Percentiles rank a stretch among this genome's conserved stretches.
These are phyloP conservation scores for Paramecium bursaria DNA, from an alignment of 73 alveolate species.

Conservation along the genomic window DNA sequence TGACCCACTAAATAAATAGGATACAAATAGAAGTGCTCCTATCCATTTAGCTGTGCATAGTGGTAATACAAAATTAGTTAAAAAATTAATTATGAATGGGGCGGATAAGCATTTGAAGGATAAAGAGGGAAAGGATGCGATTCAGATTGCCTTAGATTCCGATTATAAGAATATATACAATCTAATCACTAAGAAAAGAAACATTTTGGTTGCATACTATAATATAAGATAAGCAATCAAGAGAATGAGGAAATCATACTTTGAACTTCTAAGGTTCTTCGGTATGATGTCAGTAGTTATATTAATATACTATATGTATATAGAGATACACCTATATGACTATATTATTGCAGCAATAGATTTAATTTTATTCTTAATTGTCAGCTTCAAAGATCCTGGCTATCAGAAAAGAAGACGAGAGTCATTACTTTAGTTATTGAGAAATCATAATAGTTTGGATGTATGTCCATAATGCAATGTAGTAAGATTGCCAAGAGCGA, in stretches of 20 bases:
- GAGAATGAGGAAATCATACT: constrained; percentile 33
- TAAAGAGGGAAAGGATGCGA: constrained; percentile 72
- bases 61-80: constrained; percentile 77
- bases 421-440: constrained; percentile 57
- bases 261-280: constrained; percentile 32
- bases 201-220: constrained; percentile 49
- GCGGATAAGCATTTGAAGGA: constrained; percentile 76
- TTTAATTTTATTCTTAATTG: constrained; percentile 45
- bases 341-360: constrained; percentile 8
- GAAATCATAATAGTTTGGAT: constrained; percentile 65
- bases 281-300: neutral
- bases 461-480: constrained; percentile 84
- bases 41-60: constrained; percentile 78
- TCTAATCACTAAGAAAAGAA: constrained; percentile 29
- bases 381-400: constrained; percentile 75
- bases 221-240: constrained; percentile 48
- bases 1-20: constrained; percentile 21
- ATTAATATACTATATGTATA: constrained; percentile 21
- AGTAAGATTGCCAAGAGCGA: constrained; percentile 75
- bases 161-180: constrained; percentile 58
- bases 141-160: constrained; percentile 70
- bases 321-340: neutral
- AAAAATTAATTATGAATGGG: constrained; percentile 77
- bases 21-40: constrained; percentile 74
- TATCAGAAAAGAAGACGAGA: constrained; percentile 70